phyloP scores from a whole-genome alignment of 2,329 filamentous ascomycete species.

The Arthroderma uncinatum region DNA sequence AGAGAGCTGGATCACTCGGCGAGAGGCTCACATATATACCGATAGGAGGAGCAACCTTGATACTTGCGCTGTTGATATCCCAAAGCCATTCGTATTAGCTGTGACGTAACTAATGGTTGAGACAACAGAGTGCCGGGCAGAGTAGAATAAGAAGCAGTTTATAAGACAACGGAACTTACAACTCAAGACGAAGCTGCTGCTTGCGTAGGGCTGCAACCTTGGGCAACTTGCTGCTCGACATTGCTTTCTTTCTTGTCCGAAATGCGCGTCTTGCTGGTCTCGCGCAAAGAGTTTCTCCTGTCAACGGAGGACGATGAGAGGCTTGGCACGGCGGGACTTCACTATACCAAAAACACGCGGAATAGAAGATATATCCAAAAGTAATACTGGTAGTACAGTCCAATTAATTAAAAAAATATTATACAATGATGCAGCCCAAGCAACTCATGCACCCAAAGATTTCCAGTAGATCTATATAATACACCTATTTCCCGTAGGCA shows the following conservation, averaged over 20 bases:
- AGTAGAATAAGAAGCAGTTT: neutral
- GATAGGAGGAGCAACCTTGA: conserved; percentile 71
- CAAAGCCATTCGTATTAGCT: neutral
- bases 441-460: no score
- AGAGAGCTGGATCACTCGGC: conserved; percentile 67
- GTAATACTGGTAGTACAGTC: neutral
- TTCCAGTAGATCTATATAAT: neutral
- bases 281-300: neutral
- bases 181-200: conserved; percentile 70
- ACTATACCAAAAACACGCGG: neutral
- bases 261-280: neutral
- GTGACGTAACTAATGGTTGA: neutral
- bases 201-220: conserved; percentile 48
- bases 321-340: neutral
- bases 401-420: neutral
- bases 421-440: neutral
- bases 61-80: conserved; percentile 50
- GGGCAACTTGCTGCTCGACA: conserved; percentile 29
- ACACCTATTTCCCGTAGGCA: neutral
- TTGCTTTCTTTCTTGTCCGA: conserved; percentile 10
- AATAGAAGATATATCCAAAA: neutral
- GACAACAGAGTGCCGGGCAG: neutral
- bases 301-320: neutral
- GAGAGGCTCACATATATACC: conserved; percentile 80
- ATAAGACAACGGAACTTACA: conserved; percentile 45